Percentiles rank a stretch among this genome's conserved stretches.
These are phyloP conservation scores for Diversispora epigaea DNA, from an alignment of 192 early-diverging fungal genomes.

Conservation along the genomic window DNA sequence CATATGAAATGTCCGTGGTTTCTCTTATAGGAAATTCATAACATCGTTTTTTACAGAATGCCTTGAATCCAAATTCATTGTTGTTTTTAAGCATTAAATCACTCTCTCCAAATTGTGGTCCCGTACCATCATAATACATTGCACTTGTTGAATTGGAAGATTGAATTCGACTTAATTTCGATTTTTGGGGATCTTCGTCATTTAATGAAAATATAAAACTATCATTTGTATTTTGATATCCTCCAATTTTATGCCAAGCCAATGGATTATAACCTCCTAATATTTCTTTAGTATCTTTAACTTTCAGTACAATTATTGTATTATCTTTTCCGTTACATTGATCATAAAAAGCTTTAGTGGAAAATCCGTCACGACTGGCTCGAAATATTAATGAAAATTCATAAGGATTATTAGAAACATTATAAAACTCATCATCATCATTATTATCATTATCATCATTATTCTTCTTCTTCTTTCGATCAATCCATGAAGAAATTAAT, in stretches of 20 bases:
- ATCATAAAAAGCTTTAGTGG: not conserved
- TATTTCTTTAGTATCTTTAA: not conserved
- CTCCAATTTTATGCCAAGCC: not conserved
- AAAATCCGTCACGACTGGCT: conserved; percentile 3
- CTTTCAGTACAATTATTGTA: not conserved
- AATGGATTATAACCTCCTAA: conserved; percentile 32
- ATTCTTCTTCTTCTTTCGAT: no score
- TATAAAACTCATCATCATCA: no score
- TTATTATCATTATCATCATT: no score
- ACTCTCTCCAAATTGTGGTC: not conserved
- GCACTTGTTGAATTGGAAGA: not conserved
- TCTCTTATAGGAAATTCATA: no score
- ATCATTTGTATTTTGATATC: not conserved
- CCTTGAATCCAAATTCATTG: no score
- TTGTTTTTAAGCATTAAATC: no score
- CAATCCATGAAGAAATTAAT: no score
- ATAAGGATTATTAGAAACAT: not conserved
- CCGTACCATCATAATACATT: not conserved
- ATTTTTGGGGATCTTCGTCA: not conserved
- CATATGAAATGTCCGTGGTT: no score
- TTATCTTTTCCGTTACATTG: conserved; percentile 8
- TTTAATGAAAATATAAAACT: conserved; percentile 1
- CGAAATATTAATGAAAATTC: conserved; percentile 1
- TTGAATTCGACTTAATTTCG: not conserved
- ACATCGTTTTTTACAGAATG: no score